These are phyloP conservation scores for Truncatella angustata DNA, from an alignment of 2,329 filamentous ascomycete species.

Conservation along the genomic window DNA sequence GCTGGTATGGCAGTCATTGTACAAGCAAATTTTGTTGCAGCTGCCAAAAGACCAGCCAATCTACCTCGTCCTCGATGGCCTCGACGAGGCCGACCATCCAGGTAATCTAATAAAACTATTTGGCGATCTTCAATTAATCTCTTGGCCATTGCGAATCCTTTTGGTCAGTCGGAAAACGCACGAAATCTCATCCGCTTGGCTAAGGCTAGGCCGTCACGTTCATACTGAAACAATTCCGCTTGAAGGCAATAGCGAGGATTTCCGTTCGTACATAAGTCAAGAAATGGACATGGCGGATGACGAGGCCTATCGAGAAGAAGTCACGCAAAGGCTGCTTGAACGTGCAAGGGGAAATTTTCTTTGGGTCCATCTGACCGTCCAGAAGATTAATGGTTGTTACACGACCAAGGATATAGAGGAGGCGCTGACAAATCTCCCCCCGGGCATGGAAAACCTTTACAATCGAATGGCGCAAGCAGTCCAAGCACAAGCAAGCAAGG, in stretches of 20 bases:
- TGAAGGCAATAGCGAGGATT: background rate
- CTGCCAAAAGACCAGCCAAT: conserved; percentile 8
- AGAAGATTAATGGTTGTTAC: conserved; percentile 20
- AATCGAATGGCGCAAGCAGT: conserved; percentile 29
- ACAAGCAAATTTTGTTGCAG: conserved; percentile 27
- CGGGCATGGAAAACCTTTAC: conserved; percentile 28
- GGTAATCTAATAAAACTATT: conserved; percentile 26
- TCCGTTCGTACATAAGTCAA: background rate
- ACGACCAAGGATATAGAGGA: conserved; percentile 18
- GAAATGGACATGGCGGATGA: background rate
- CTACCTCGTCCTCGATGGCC: background rate
- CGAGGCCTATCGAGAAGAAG: background rate
- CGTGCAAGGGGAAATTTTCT: background rate
- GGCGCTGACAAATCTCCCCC: conserved; percentile 23
- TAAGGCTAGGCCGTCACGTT: background rate
- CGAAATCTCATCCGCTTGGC: background rate
- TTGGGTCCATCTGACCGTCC: conserved; percentile 26
- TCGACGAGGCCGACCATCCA: conserved; percentile 17
- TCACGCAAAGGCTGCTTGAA: background rate
- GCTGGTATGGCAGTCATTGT: conserved; percentile 31
- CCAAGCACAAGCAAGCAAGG: no score
- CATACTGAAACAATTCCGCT: background rate
- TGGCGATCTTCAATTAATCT: conserved; percentile 9
- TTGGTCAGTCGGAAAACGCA: background rate
- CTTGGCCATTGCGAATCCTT: background rate